Percentiles rank a stretch among this genome's conserved stretches.
These are phyloP conservation scores for Lactarius akahatsu DNA, from an alignment of 768 basidiomycete genomes.

Conservation along the genomic window DNA sequence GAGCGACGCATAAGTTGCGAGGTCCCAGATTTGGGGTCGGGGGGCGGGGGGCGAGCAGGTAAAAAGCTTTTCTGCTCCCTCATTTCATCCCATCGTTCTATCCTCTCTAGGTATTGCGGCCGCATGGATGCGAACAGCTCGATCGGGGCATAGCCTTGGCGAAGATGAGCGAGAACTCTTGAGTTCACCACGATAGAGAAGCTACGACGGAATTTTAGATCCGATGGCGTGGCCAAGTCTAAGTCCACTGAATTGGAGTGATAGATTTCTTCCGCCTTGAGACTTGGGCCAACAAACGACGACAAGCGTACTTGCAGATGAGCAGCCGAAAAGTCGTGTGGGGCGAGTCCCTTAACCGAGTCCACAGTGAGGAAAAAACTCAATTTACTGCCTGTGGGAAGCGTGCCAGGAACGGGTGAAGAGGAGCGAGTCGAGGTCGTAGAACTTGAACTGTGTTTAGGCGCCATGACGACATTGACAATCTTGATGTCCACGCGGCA, in stretches of 20 bases:
- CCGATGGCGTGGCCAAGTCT: slow-evolving; percentile 65
- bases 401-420: slow-evolving; percentile 65
- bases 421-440: slow-evolving; percentile 67
- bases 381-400: slow-evolving; percentile 78
- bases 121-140: slow-evolving; percentile 87
- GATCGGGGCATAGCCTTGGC: slow-evolving; percentile 77
- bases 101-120: slow-evolving; percentile 80
- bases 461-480: slow-evolving; percentile 62
- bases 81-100: slow-evolving; percentile 94
- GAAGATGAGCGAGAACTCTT: slow-evolving; percentile 70
- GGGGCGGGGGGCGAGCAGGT: slow-evolving; percentile 27
- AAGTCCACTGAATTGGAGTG: slow-evolving; percentile 74
- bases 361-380: slow-evolving; percentile 85
- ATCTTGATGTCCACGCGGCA: slow-evolving; percentile 86
- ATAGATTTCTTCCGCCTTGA: slow-evolving; percentile 78
- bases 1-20: slow-evolving; percentile 84
- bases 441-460: slow-evolving; percentile 61
- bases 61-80: slow-evolving; percentile 66
- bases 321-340: slow-evolving; percentile 82
- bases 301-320: slow-evolving; percentile 90
- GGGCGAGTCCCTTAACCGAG: slow-evolving; percentile 82
- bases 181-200: slow-evolving; percentile 76
- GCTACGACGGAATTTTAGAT: slow-evolving; percentile 79
- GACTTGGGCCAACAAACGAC: slow-evolving; percentile 72
- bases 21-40: slow-evolving; percentile 43